phyloP scores from a whole-genome alignment of 345 rosid genomes.

The Balakata baccata region DNA sequence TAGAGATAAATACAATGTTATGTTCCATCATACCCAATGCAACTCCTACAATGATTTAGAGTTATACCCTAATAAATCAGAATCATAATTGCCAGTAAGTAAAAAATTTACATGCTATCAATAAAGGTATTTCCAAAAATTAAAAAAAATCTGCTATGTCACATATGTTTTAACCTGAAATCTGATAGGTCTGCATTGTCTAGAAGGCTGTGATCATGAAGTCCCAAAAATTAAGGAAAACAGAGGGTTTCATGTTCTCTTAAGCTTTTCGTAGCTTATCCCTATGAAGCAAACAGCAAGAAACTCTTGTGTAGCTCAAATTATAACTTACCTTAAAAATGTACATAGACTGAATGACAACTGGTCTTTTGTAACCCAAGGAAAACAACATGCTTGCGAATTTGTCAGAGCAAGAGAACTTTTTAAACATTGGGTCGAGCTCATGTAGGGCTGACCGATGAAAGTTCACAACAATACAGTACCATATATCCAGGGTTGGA shows the following conservation, averaged over 20 bases:
- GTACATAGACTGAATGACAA: constrained; percentile 85
- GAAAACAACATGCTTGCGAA: constrained; percentile 55
- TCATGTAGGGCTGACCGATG: constrained; percentile 67
- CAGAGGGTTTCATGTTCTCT: neutral
- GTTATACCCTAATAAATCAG: neutral
- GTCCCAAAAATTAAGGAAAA: neutral
- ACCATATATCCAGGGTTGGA: neutral
- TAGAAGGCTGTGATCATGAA: neutral
- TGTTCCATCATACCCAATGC: neutral
- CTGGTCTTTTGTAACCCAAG: constrained; percentile 76
- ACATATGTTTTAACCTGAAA: neutral
- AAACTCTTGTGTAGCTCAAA: neutral
- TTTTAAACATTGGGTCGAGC: constrained; percentile 66
- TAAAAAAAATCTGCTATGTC: neutral
- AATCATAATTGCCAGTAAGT: neutral
- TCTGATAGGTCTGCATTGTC: neutral
- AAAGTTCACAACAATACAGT: constrained; percentile 4
- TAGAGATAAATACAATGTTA: neutral
- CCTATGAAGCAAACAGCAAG: neutral
- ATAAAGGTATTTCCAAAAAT: neutral
- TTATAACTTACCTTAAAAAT: constrained; percentile 64
- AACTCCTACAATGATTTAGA: neutral
- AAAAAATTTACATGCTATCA: neutral
- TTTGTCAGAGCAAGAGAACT: constrained; percentile 60
- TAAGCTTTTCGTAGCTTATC: neutral